These are phyloP conservation scores for Xerocomus amazonicus DNA, from an alignment of 1,284 basidiomycete genomes.

Conservation along the genomic window DNA sequence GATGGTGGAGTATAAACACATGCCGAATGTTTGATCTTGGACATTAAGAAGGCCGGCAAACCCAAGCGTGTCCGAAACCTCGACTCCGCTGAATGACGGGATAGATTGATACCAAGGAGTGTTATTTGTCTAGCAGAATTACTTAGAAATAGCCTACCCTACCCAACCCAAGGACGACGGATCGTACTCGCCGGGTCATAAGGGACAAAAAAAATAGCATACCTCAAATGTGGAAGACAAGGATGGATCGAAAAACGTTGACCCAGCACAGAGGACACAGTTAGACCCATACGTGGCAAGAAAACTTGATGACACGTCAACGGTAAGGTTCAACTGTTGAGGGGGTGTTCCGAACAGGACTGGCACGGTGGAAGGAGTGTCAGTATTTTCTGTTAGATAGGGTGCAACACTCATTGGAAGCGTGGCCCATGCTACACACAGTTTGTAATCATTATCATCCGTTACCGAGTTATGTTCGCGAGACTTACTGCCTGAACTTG, in stretches of 20 bases:
- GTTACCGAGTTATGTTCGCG: not conserved
- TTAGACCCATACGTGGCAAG: conserved; percentile 21
- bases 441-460: not conserved
- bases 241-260: conserved; percentile 18
- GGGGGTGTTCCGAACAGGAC: conserved; percentile 27
- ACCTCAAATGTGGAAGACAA: conserved; percentile 30
- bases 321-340: conserved; percentile 26
- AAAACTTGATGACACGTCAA: conserved; percentile 10
- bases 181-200: not conserved
- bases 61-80: conserved; percentile 18
- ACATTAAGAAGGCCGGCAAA: conserved; percentile 24
- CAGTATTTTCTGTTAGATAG: conserved; percentile 12
- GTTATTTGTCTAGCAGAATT: conserved; percentile 15
- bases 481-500: conserved; percentile 17
- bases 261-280: conserved; percentile 29
- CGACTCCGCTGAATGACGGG: conserved; percentile 19
- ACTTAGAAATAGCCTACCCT: not conserved
- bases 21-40: conserved; percentile 18
- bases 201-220: not conserved
- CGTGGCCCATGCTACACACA: conserved; percentile 22
- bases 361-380: conserved; percentile 16
- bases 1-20: not conserved
- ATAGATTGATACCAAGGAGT: conserved; percentile 13
- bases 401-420: conserved; percentile 25
- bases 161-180: not conserved